Evolutionary conservation across 306 rosid genomes (phyloP).

Genomic region (Hippophae gyantsensis): DNA sequence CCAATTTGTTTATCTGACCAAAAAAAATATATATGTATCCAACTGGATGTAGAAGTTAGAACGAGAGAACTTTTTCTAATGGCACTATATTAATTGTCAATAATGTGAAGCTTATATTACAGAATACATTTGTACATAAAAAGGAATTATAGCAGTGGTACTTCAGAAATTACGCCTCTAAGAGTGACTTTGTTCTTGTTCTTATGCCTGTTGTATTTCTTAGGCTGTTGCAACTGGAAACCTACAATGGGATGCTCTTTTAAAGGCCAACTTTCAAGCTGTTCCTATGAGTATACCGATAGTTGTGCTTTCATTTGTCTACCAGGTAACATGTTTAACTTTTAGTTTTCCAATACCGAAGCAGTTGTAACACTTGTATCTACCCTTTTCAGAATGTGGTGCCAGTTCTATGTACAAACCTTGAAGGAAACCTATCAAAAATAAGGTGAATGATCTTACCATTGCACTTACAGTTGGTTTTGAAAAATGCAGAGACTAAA

Average conservation of each 20-base stretch:
- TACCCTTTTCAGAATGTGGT: slow-evolving; percentile 62
- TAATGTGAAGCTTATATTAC: background rate
- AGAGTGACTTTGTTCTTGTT: background rate
- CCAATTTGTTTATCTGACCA: background rate
- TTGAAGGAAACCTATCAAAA: slow-evolving; percentile 77
- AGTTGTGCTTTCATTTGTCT: slow-evolving; percentile 73
- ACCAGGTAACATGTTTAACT: slow-evolving; percentile 48
- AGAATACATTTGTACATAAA: too few relatives aligned
- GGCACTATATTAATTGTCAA: too few relatives aligned
- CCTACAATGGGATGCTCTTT: slow-evolving; percentile 60
- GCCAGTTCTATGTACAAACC: slow-evolving; percentile 74
- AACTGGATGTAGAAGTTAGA: too few relatives aligned
- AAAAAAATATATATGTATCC: background rate
- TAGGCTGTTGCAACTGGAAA: slow-evolving; percentile 78
- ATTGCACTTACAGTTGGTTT: slow-evolving; percentile 1
- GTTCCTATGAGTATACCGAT: slow-evolving; percentile 83
- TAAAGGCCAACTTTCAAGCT: slow-evolving; percentile 71
- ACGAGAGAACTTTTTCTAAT: too few relatives aligned
- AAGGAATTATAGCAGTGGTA: background rate
- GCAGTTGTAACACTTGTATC: slow-evolving; percentile 17
- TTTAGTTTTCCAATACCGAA: slow-evolving; percentile 13
- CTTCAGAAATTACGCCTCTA: background rate
- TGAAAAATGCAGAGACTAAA: background rate
- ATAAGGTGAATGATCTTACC: slow-evolving; percentile 48
- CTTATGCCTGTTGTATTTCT: slow-evolving; percentile 5